Evolutionary conservation across 108 stramenopile species (phyloP).

Genomic region (Cylindrotheca fusiformis): DNA sequence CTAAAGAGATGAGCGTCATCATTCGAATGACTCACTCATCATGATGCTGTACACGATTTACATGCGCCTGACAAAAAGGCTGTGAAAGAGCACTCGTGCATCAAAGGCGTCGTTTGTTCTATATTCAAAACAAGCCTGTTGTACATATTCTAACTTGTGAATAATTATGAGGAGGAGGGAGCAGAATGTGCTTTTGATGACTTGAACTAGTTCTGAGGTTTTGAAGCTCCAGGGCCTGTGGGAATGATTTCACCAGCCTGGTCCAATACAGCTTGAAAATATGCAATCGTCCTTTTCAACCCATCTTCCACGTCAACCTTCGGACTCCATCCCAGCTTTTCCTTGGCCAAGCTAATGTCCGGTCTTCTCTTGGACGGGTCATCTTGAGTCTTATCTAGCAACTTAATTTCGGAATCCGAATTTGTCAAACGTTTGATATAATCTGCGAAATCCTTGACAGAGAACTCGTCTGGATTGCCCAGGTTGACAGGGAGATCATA

Average conservation of each 20-base stretch:
- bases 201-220: conserved; percentile 50
- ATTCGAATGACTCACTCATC: too few species aligned
- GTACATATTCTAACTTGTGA: too few species aligned
- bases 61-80: too few species aligned
- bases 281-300: conserved; percentile 88
- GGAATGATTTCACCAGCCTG: conserved; percentile 83
- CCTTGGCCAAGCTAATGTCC: conserved; percentile 91
- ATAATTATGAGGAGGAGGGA: too few species aligned
- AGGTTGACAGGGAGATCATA: conserved; percentile 94
- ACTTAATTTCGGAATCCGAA: conserved; percentile 67
- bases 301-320: conserved; percentile 84
- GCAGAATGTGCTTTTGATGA: too few species aligned
- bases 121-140: too few species aligned
- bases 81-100: too few species aligned
- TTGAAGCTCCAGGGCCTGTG: conserved; percentile 79
- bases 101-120: too few species aligned
- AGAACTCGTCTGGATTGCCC: conserved; percentile 98
- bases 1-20: too few species aligned
- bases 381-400: conserved; percentile 76
- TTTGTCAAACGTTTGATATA: conserved; percentile 77
- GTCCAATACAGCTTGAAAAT: conserved; percentile 87
- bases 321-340: conserved; percentile 92
- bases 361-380: conserved; percentile 96
- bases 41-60: too few species aligned
- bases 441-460: conserved; percentile 90